phyloP scores from a whole-genome alignment of 345 rosid species.

The Citrus medica region DNA sequence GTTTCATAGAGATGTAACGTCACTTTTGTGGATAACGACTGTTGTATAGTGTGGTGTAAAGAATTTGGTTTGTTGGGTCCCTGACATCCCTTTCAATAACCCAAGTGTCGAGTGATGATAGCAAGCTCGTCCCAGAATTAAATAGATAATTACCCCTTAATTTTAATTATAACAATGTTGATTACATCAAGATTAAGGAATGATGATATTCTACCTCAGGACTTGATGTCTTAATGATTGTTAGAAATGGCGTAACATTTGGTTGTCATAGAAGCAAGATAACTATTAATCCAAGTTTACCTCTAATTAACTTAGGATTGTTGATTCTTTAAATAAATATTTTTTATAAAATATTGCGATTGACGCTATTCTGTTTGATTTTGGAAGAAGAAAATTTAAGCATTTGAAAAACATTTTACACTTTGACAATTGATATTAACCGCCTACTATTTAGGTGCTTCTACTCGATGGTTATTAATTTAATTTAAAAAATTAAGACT shows the following conservation, averaged over 20 bases:
- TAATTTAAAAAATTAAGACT: too few species aligned
- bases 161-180: background rate
- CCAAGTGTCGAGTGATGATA: background rate
- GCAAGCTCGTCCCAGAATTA: too few species aligned
- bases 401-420: too few species aligned
- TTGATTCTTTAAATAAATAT: too few species aligned
- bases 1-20: background rate
- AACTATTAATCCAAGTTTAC: background rate
- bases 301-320: background rate
- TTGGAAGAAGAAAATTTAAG: background rate
- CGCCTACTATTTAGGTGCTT: too few species aligned
- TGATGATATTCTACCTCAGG: background rate
- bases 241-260: background rate
- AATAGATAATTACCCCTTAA: background rate
- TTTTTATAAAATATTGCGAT: background rate
- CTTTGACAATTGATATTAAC: too few species aligned
- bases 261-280: constrained; percentile 8
- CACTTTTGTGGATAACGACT: background rate
- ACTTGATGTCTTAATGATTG: constrained; percentile 11
- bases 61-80: background rate
- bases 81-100: background rate
- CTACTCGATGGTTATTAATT: too few species aligned
- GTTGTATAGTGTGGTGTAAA: background rate
- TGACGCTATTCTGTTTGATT: too few species aligned
- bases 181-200: background rate